Base-by-base conservation (phyloP, 1,139 yeast species). In the Pneumocystis jirovecii region DNA sequence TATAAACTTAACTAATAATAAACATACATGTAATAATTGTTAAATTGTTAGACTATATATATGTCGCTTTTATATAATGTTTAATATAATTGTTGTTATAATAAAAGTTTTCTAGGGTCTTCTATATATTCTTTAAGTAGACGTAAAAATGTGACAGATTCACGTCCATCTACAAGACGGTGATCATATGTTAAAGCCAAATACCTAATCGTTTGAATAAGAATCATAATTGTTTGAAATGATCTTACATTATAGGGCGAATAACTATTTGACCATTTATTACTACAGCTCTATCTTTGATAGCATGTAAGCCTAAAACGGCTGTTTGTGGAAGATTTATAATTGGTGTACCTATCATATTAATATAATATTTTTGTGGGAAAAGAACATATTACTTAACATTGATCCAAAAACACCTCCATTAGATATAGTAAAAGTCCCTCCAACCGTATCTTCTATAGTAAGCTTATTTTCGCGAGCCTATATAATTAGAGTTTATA, bases 361-460 rank as follows among this genome's bases (percentile, higher is more conserved):
- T 35, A 61, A 50, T 34, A 29, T 37, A 5, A 21, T 35, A 39
- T 25, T 17, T 37, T 21, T 50, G 1, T 25, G 3, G 7, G 15
- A 39, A 10, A 61, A 21, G 21, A 29, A 37, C 3, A 4, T n/a
- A 37, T 39, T 61, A 40, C 68, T 68, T 78, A 88, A 89, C 72
- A 93, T 82, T 45, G 98, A 93, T 70, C 99, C 99, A 74, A 93
- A 93, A 68, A 93, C 97, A 78, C 99, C 99, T 77, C 99, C 99
- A 80, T 93, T 93, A 68, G 98, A 93, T 74, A 93, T 93, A 74
- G 99, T 93, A 82, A 93, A 91, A 69, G 97, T 91, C 78, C 99
- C 99, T 77, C 99, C 98, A 69, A 97, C 85, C 98, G 95, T 93
- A 78, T 93, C 99, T 81, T 93, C 99, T 72, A 93, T 81, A 67